Base-by-base conservation (phyloP, 2,329 filamentous ascomycete genomes). In the Fragosphaeria purpurea region DNA sequence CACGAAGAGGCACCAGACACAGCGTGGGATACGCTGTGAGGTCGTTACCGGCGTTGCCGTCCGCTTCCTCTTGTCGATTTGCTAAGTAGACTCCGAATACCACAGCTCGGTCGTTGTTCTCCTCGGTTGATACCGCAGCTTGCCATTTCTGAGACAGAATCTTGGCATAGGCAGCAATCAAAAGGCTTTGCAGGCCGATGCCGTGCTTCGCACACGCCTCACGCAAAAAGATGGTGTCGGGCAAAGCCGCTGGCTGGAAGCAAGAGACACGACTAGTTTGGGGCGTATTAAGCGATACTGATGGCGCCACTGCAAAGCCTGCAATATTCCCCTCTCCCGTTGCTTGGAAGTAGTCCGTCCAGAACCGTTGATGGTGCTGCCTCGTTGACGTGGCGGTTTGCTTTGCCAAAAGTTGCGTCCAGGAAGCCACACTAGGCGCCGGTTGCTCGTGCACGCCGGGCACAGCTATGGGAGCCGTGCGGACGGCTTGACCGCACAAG, bases 11-110 rank as follows among this genome's bases (percentile, higher is more conserved):
- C 2, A 95, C 74, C 4, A 96, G 72, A 57, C 86, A 90, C 22
- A 96, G 72, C 0, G 87, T 93, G 0, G 90, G 89, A 35, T 80
- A 82, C 0, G 75, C 58, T 2, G 77, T 67, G 0, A 58, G 56
- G 0, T 70, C 62, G 2, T 77, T 68, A 1, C 80, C 62, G 5
- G 30, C 31, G 13, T 42, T 12, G 6, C 35, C 33, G n/a, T 47
- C 46, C 9, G 11, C 48, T 5, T 22, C 68, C 4, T 74, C 67
- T 7, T 74, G 70, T 47, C 88, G 78, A 62, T 94, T 95, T 41
- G 88, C 86, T 7, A 95, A 76, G 63, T 95, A 96, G 30, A 95
- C 66, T 2, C 89, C 90, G 47, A 95, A 74, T 0, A 88, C 67
- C 2, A 86, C 65, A 40, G 78, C 70, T 4, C 52, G 7, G 5